A percentile compares a stretch with the other conserved stretches of the same genome.
Conservation (phyloP, 306 rosid species). For the Morella rubra region DNA sequence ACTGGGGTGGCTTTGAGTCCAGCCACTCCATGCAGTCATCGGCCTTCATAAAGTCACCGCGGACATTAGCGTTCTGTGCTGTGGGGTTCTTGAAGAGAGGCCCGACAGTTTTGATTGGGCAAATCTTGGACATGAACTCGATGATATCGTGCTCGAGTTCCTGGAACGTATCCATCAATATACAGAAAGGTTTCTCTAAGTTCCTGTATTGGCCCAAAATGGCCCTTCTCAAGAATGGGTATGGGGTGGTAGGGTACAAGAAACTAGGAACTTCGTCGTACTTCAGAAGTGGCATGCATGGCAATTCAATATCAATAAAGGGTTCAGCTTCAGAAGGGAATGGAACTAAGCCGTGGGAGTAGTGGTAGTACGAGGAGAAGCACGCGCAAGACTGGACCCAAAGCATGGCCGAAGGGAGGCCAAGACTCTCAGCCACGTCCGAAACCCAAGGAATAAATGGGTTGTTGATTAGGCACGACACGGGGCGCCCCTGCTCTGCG, state of each 20-base stretch:
- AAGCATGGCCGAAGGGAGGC: slow-evolving; percentile 46
- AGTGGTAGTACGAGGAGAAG: slow-evolving; percentile 50
- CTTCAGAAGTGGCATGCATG: slow-evolving; percentile 36
- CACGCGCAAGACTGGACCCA: slow-evolving; percentile 70
- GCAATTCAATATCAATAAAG: slow-evolving; percentile 42
- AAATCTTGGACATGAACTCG: slow-evolving; percentile 24
- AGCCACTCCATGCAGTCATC: slow-evolving; percentile 62
- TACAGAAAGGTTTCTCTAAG: slow-evolving; percentile 38
- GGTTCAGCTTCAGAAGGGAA: slow-evolving; percentile 55
- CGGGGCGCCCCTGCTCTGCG: slow-evolving; percentile 30
- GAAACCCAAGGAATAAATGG: slow-evolving; percentile 67
- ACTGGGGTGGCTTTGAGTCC: slow-evolving; percentile 33
- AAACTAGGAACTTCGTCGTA: slow-evolving; percentile 49
- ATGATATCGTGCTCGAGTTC: slow-evolving; percentile 51
- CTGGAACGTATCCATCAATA: slow-evolving; percentile 52
- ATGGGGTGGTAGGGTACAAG: slow-evolving; percentile 25
- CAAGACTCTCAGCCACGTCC: slow-evolving; percentile 47
- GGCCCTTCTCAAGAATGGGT: slow-evolving; percentile 21
- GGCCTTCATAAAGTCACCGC: slow-evolving; percentile 46
- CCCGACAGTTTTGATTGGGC: slow-evolving; percentile 38
- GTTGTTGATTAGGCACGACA: slow-evolving; percentile 61
- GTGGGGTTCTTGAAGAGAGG: slow-evolving; percentile 55
- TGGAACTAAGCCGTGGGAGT: slow-evolving; percentile 35
- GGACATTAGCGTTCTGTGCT: slow-evolving; percentile 6
- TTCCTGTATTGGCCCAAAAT: slow-evolving; percentile 47